Evolutionary conservation across 306 rosid genomes (phyloP).

Genomic region (Rubus parviflorus): DNA sequence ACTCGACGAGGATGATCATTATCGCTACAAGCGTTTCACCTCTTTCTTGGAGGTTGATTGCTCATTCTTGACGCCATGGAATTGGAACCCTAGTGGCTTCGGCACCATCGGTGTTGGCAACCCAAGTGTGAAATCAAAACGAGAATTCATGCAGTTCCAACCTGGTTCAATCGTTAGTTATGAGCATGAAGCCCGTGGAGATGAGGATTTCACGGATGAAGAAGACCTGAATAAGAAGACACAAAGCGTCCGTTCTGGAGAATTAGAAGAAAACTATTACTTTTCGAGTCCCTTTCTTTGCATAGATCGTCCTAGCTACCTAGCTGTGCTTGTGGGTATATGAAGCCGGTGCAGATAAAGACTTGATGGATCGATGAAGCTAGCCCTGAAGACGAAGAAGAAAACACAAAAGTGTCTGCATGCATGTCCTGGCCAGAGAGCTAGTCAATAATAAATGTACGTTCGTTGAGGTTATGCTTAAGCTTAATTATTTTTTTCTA

Average conservation of each 20-base stretch:
- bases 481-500: no score
- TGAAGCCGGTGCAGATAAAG: background rate
- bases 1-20: background rate
- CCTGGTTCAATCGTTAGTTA: background rate
- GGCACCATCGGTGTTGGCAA: background rate
- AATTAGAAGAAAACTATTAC: background rate
- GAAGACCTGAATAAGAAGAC: background rate
- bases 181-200: background rate
- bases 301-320: background rate
- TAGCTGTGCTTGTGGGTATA: background rate
- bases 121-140: background rate
- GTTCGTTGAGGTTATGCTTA: no score
- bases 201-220: background rate
- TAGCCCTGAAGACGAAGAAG: no score
- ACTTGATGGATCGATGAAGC: background rate
- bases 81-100: conserved; percentile 10
- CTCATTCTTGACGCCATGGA: conserved; percentile 30
- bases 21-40: conserved; percentile 5
- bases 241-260: background rate
- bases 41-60: conserved; percentile 26
- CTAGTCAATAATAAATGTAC: no score
- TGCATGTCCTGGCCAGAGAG: no score
- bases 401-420: no score
- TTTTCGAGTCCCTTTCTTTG: background rate
- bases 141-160: background rate